phyloP scores from a whole-genome alignment of 192 early-diverging fungal genomes.

The Anaeromyces robustus region DNA sequence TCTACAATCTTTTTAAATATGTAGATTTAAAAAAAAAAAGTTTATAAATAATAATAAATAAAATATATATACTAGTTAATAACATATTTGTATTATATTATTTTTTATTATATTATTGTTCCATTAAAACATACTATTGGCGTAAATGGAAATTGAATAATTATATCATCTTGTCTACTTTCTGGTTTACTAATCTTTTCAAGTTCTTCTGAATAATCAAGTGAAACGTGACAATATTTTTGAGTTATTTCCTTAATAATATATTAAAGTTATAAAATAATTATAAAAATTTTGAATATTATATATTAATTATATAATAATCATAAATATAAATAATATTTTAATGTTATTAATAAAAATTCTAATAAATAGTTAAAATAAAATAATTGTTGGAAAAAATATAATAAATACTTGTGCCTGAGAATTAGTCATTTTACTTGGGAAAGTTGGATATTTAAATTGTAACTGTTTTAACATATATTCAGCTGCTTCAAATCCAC shows the following conservation, averaged over 20 bases:
- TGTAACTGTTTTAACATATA: conserved; percentile 76
- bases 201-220: conserved; percentile 60
- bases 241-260: conserved; percentile 56
- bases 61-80: background rate
- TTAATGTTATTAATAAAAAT: no score
- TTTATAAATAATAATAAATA: no score
- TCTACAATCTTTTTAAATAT: conserved; percentile 21
- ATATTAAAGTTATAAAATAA: no score
- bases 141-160: conserved; percentile 69
- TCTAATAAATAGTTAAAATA: no score
- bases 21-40: no score
- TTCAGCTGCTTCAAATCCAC: conserved; percentile 57
- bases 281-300: no score
- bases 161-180: conserved; percentile 46
- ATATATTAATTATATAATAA: no score
- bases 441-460: conserved; percentile 79
- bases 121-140: conserved; percentile 21
- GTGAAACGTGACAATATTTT: conserved; percentile 49
- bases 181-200: conserved; percentile 38
- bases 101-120: background rate
- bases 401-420: conserved; percentile 44
- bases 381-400: no score
- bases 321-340: no score
- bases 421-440: conserved; percentile 55
- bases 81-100: background rate